Evolutionary conservation across 2,329 filamentous ascomycete genomes (phyloP), one percentile per base, ranked within the genome.

Genomic region (Colletotrichum kahawae): DNA sequence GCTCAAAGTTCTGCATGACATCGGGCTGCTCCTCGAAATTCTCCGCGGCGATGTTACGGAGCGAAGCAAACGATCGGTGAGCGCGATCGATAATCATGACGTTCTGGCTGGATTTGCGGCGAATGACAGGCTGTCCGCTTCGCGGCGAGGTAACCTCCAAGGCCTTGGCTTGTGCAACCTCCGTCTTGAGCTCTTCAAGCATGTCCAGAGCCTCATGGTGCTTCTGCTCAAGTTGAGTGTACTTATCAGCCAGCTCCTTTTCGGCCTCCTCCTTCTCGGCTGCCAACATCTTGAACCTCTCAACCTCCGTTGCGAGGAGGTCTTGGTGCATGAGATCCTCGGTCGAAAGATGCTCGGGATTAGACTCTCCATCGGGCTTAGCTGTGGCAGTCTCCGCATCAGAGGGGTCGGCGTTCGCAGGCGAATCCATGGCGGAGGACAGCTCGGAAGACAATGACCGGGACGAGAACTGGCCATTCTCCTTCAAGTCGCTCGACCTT

Each of bases 381-480:
- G 85, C 85, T 7, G 85, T 87, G 27, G 60, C 27, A 6, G 86
- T 89, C 78, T 92, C 92, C 74, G 88, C 87, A 82, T 93, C 91
- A 78, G 91, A 92, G 65, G 90, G 89, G 79, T 93, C 92, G 77
- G 88, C 88, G 77, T 92, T 93, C 80, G 89, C 88, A 79, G 92
- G 91, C 82, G 94, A 95, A 81, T 94, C 94, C 90, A 94, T 92
- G 88, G 92, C 95, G 83, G 94, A 98, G 81, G 95, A 98, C 83
- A 98, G 91, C 87, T 98, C 97, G 86, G 95, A 97, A 78, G 95
- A 98, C 79, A 98, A 93, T 81, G 95, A 98, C 84, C 93, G 95
- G 87, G 95, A 96, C 81, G 94, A 96, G 82, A 88, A 89, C 85
- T 92, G 92, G 84, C 87, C 86, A 67, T 86, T 87, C 87, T 92